phyloP scores from a whole-genome alignment of 148 eudicot species.

The Rhododendron henanense region DNA sequence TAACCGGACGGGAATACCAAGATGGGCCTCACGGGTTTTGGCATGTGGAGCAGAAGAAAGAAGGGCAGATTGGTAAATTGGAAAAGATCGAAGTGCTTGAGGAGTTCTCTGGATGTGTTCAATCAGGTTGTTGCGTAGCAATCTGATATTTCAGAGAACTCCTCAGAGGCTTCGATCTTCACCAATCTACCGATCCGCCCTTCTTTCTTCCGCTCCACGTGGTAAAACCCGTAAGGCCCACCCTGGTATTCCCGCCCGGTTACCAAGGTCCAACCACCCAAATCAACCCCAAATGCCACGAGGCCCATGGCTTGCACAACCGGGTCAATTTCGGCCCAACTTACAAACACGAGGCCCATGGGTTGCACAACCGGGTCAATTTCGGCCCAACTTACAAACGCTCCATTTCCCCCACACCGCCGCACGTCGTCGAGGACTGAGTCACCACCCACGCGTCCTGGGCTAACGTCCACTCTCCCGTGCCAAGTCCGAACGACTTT shows the following conservation, averaged over 20 bases:
- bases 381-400: no score
- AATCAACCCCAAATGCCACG: conserved; percentile 42
- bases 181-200: no score
- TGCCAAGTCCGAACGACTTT: conserved; percentile 24
- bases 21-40: conserved; percentile 40
- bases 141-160: no score
- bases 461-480: conserved; percentile 42
- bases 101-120: no score
- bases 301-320: conserved; percentile 21
- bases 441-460: conserved; percentile 30
- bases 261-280: conserved; percentile 42
- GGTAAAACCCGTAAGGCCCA: conserved; percentile 31
- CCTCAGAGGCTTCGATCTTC: no score
- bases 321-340: conserved; percentile 34
- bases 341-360: no score
- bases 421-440: conserved; percentile 44
- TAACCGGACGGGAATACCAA: conserved; percentile 43
- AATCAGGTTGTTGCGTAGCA: no score
- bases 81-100: no score
- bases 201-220: conserved; percentile 15
- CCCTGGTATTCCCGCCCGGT: conserved; percentile 49
- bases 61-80: no score
- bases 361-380: no score
- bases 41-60: no score
- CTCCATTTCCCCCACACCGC: conserved; percentile 13